Evolutionary conservation across 495 filamentous ascomycete species (phyloP).

Genomic region (Venustampulla echinocandica): DNA sequence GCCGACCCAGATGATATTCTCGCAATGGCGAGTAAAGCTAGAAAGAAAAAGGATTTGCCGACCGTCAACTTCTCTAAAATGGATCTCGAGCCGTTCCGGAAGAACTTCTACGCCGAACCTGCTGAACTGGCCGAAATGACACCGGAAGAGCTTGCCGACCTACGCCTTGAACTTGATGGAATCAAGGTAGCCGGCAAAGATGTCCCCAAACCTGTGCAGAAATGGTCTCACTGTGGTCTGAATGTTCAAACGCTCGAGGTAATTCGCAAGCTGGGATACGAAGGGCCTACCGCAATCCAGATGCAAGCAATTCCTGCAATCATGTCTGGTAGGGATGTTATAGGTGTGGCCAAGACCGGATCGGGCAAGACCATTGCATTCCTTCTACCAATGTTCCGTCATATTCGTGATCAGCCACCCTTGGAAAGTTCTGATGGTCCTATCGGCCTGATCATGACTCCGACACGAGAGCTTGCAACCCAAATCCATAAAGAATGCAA

Average conservation of each 20-base stretch:
- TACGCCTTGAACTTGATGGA: constrained; percentile 82
- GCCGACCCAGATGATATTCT: constrained; percentile 75
- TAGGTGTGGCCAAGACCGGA: constrained; percentile 94
- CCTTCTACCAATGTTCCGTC: constrained; percentile 88
- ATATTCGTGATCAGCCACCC: constrained; percentile 88
- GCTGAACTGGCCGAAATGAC: constrained; percentile 75
- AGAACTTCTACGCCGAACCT: constrained; percentile 90
- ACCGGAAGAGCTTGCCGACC: constrained; percentile 70
- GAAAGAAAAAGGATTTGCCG: constrained; percentile 95
- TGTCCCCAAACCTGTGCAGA: constrained; percentile 85
- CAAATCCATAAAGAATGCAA: constrained; percentile 94
- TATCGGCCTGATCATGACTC: constrained; percentile 81
- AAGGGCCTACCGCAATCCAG: constrained; percentile 87
- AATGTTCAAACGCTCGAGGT: constrained; percentile 83
- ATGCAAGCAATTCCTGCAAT: constrained; percentile 89
- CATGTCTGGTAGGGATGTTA: constrained; percentile 93
- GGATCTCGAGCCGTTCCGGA: constrained; percentile 77
- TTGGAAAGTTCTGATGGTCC: constrained; percentile 82
- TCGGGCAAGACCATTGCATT: constrained; percentile 99
- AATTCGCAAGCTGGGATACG: constrained; percentile 73
- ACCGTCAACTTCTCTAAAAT: constrained; percentile 75
- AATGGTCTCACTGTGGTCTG: constrained; percentile 93
- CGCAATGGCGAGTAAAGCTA: constrained; percentile 72
- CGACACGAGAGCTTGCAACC: constrained; percentile 87
- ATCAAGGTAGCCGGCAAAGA: constrained; percentile 85